Base-by-base conservation (phyloP, 805 yeast genomes). In the Kodamaea leandrae region DNA sequence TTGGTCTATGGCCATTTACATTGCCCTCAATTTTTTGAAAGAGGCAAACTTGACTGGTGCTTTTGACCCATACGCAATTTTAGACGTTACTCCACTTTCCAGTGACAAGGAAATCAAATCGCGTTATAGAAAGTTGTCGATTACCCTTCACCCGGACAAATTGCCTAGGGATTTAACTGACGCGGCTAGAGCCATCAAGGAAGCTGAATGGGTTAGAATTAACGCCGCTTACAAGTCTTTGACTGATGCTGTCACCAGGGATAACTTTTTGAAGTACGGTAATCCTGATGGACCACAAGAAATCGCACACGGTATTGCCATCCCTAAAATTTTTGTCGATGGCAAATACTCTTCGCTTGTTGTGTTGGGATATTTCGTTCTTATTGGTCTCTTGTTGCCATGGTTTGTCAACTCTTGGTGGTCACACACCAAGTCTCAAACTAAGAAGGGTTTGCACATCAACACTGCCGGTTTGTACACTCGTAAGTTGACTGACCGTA, bases 221-320 rank as follows among this genome's bases (percentile, higher is more conserved):
- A 83, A 86, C 44, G 86, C 86, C 63, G 99, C 99, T 18, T 89
- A 95, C 66, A 86, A 89, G 63, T 87, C 99, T 0, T 76, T 93
- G 49, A 95, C 99, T 10, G 98, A 93, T 63, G 96, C 87, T 51
- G 75, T 72, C 8, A 80, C 86, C 3, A 84, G 80, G 53, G 86
- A 86, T 52, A 93, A 93, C 60, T 89, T 77, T 61, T 68, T 83
- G 53, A 82, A 78, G 52, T 93, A 83, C 56, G 99, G 99, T 37
- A 96, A 95, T 60, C 99, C 99, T 4, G 99, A 93, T 67, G 99
- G 99, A 32, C 96, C 95, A 30, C 96, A 87, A 63, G 86, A 86
- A 19, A 74, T 83, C 14, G 69, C 83, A 15, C 96, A 88, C 60
- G 99, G 99, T 47, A 89, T 93, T 61, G 99, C 98, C 0, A 67